These are phyloP conservation scores for Tephrocybe sp. DNA, from an alignment of 768 basidiomycete species.

Conservation along the genomic window DNA sequence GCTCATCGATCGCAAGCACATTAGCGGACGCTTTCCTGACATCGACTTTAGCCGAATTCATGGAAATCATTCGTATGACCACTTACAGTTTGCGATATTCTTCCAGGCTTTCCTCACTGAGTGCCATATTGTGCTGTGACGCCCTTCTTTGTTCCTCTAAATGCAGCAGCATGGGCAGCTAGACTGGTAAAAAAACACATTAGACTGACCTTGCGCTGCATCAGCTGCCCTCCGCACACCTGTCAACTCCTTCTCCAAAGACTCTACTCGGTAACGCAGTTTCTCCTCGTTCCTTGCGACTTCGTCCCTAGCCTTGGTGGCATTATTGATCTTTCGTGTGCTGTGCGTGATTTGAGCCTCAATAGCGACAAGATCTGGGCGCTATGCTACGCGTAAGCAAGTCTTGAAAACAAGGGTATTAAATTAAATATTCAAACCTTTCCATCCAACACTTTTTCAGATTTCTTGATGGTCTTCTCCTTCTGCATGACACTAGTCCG, in stretches of 20 bases:
- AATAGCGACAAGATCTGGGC: conserved; percentile 79
- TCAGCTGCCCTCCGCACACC: conserved; percentile 70
- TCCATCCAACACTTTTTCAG: conserved; percentile 83
- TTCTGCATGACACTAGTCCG: conserved; percentile 75
- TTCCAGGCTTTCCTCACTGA: conserved; percentile 81
- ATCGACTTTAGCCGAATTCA: no score
- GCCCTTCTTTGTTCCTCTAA: conserved; percentile 74
- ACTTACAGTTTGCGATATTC: conserved; percentile 84
- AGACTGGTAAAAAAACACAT: not conserved
- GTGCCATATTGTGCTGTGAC: conserved; percentile 71
- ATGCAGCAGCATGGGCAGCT: not conserved
- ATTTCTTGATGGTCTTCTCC: conserved; percentile 87
- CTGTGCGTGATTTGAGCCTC: conserved; percentile 91
- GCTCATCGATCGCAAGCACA: no score
- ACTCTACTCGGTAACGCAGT: conserved; percentile 48
- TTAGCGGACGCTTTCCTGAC: no score
- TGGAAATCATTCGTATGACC: not conserved
- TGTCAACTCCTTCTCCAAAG: conserved; percentile 63
- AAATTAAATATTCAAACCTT: conserved; percentile 50
- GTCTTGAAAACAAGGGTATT: not conserved
- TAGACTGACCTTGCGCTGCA: conserved; percentile 71
- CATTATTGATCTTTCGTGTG: conserved; percentile 73
- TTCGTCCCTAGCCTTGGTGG: conserved; percentile 59
- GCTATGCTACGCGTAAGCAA: conserved; percentile 41
- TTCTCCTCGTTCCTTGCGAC: conserved; percentile 54